Evolutionary conservation across 345 rosid species (phyloP).

Genomic region (Dipteronia dyeriana): DNA sequence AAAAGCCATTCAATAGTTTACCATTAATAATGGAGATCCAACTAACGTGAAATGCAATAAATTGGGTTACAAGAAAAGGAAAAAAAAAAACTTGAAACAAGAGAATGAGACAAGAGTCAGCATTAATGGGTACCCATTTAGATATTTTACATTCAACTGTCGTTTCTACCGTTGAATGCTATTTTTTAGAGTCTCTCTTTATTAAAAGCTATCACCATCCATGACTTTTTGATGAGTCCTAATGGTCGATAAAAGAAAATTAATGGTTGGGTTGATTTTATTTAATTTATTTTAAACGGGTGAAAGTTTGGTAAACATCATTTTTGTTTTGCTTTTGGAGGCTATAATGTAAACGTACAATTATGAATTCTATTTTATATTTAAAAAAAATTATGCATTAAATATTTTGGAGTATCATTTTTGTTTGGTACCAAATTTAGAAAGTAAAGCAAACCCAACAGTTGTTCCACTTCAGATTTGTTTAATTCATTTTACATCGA

Average conservation of each 20-base stretch:
- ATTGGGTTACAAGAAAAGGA: background rate
- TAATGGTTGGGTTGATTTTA: background rate
- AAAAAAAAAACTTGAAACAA: background rate
- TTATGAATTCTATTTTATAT: no score
- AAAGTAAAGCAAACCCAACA: no score
- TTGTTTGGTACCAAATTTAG: no score
- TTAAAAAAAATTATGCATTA: no score
- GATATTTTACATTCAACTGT: background rate
- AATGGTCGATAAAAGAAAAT: background rate
- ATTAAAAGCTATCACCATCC: background rate
- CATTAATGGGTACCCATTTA: constrained; percentile 3
- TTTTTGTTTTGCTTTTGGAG: background rate
- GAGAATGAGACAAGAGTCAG: background rate
- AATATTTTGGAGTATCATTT: no score
- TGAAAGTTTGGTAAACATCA: constrained; percentile 1
- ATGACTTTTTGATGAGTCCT: background rate
- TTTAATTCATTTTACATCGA: no score
- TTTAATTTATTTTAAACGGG: background rate
- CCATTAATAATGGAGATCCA: constrained; percentile 5
- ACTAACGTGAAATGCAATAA: constrained; percentile 9
- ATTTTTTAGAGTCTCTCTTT: background rate
- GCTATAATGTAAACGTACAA: background rate
- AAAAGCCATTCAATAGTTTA: no score
- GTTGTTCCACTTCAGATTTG: no score
- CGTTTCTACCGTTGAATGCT: constrained; percentile 12